Evolutionary conservation across 2,329 filamentous ascomycete species (phyloP).

Genomic region (Ophiobolus disseminans): DNA sequence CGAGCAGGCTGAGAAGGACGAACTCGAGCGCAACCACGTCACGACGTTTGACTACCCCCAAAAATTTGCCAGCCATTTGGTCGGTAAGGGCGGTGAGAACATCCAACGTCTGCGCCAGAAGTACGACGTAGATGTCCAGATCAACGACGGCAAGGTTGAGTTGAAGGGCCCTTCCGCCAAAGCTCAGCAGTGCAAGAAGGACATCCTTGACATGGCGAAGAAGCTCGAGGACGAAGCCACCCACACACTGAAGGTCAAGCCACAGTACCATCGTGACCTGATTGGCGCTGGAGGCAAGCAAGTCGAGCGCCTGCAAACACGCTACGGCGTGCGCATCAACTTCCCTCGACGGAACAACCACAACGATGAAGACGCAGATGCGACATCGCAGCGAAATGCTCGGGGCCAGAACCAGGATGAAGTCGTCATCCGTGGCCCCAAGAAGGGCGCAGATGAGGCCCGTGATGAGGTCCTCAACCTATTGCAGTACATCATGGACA

Average conservation of each 20-base stretch:
- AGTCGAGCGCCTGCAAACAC: slow-evolving; percentile 89
- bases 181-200: slow-evolving; percentile 81
- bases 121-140: slow-evolving; percentile 80
- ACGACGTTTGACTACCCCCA: slow-evolving; percentile 91
- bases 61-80: slow-evolving; percentile 88
- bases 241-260: slow-evolving; percentile 85
- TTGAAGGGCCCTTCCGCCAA: slow-evolving; percentile 96
- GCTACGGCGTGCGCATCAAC: slow-evolving; percentile 93
- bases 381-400: slow-evolving; percentile 68
- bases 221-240: slow-evolving; percentile 91
- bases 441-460: slow-evolving; percentile 89
- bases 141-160: slow-evolving; percentile 92
- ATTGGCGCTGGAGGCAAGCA: slow-evolving; percentile 88
- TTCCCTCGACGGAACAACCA: slow-evolving; percentile 76
- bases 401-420: slow-evolving; percentile 82
- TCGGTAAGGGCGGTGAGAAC: slow-evolving; percentile 71
- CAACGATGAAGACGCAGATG: slow-evolving; percentile 75
- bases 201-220: slow-evolving; percentile 80
- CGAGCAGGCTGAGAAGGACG: slow-evolving; percentile 86
- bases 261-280: slow-evolving; percentile 91
- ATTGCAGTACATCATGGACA: slow-evolving; percentile 88
- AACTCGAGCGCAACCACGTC: slow-evolving; percentile 90
- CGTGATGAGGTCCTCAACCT: slow-evolving; percentile 90
- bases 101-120: slow-evolving; percentile 73
- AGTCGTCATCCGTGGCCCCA: slow-evolving; percentile 88